Evolutionary conservation across 1,139 yeast species (phyloP), one percentile per base, ranked within the genome.

Genomic region (Debaryomycetaceae sp.): DNA sequence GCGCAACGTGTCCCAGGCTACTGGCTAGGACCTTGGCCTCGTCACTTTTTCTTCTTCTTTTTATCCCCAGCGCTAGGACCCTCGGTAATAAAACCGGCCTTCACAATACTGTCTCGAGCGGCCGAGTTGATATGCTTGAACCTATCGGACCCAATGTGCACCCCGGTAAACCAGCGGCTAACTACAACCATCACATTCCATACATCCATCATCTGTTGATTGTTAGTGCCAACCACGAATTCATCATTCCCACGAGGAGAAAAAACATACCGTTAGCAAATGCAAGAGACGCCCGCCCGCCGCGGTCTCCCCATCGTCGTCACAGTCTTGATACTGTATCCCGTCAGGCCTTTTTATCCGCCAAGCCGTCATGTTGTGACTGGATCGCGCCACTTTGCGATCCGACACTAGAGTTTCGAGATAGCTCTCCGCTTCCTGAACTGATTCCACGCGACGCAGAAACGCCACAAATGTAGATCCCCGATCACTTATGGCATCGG

Each of bases 301-400:
- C 0, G 97, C 98, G 0, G 94, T 69, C 47, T 90, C 99, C 4
- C 98, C 98, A 48, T 90, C 98, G 48, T 92, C 98, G 44, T 90
- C 97, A 45, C 82, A 85, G 45, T 90, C 97, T 43, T 82, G 90
- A 33, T 63, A 68, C 27, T 68, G 63, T 0, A 75, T 67, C 0
- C 74, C 77, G 20, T 67, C 59, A 0, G 51, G 53, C 16, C 68
- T 58, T 36, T 63, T 63, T 3, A 87, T 79, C 37, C 97, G 58
- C 79, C 90, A 87, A 0, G 95, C 87, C 16, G 77, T 72, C 72
- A 90, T 87, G 38, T 80, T 77, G 51, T 90, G 97, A 1, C 72
- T 52, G 0, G 96, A 79, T 37, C 69, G 66, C 6, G 75, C 53
- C 14, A 90, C 66, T 49, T 73, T 79, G 29, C 71, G 68, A 43